Percentiles rank a stretch among this genome's conserved stretches.
phyloP scores from a whole-genome alignment of 2,329 filamentous ascomycete species.

The Fusarium globosum region DNA sequence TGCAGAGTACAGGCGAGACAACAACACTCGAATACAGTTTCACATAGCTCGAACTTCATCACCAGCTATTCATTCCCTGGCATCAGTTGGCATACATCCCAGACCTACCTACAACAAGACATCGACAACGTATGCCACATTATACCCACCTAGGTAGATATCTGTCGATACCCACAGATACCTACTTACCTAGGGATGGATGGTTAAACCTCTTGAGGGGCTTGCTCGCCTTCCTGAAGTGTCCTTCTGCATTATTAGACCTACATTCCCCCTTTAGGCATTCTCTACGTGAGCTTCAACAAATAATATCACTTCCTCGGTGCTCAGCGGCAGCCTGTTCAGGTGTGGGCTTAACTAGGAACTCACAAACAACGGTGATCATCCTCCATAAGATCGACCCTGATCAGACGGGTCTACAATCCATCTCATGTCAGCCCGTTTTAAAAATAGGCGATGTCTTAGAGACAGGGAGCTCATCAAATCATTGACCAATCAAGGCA shows the following conservation, averaged over 20 bases:
- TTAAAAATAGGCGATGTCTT: neutral
- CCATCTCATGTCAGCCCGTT: conserved; percentile 7
- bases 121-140: neutral
- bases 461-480: conserved; percentile 3
- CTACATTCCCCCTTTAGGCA: conserved; percentile 2
- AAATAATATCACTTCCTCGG: neutral
- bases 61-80: neutral
- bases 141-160: neutral
- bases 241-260: conserved; percentile 2
- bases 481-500: conserved; percentile 17
- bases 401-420: neutral
- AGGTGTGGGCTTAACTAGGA: neutral
- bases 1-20: neutral
- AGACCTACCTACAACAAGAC: neutral
- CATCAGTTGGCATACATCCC: neutral
- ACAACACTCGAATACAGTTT: conserved; percentile 8
- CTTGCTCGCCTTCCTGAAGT: conserved; percentile 6
- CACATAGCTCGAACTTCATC: conserved; percentile 5
- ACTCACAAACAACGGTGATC: neutral
- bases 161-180: neutral
- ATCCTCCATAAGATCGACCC: conserved; percentile 21
- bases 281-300: neutral
- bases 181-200: neutral
- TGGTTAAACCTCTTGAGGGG: conserved; percentile 1
- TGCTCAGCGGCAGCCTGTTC: neutral